phyloP scores from a whole-genome alignment of 2,329 filamentous ascomycete genomes.

The Amylocarpus encephaloides region DNA sequence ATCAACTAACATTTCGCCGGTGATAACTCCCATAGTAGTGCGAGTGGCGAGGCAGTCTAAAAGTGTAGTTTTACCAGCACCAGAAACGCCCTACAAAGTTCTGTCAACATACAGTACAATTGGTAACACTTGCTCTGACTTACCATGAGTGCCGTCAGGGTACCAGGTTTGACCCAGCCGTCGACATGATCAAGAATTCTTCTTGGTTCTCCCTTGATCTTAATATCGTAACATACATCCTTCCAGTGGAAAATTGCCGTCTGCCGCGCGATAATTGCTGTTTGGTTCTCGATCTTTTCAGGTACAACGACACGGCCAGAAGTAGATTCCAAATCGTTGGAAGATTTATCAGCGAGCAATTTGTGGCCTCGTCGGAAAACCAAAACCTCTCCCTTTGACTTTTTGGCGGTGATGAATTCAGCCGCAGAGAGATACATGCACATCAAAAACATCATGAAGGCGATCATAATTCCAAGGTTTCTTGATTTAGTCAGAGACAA shows the following conservation, averaged over 20 bases:
- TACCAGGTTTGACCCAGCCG: slow-evolving; percentile 67
- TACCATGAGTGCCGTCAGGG: slow-evolving; percentile 64
- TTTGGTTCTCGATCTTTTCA: slow-evolving; percentile 19
- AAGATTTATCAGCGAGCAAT: neutral
- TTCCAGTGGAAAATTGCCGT: slow-evolving; percentile 28
- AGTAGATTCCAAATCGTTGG: slow-evolving; percentile 25
- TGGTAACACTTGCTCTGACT: slow-evolving; percentile 38
- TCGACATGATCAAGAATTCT: slow-evolving; percentile 63
- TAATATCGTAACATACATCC: slow-evolving; percentile 63
- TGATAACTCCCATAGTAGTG: slow-evolving; percentile 83
- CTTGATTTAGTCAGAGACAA: neutral
- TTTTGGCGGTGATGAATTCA: slow-evolving; percentile 56
- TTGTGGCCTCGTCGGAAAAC: slow-evolving; percentile 48
- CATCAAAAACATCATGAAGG: neutral
- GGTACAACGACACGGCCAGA: slow-evolving; percentile 8
- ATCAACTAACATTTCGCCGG: slow-evolving; percentile 62
- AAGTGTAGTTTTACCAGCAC: slow-evolving; percentile 83
- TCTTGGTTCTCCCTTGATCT: slow-evolving; percentile 57
- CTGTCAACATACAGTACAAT: neutral
- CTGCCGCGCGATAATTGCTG: slow-evolving; percentile 7
- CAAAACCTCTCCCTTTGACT: slow-evolving; percentile 69
- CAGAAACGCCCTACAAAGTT: slow-evolving; percentile 49
- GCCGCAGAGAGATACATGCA: slow-evolving; percentile 53
- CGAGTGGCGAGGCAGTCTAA: slow-evolving; percentile 75
- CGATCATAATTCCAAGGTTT: slow-evolving; percentile 1